Evolutionary conservation across 805 yeast genomes (phyloP).

Genomic region (Metschnikowia amazonensis): DNA sequence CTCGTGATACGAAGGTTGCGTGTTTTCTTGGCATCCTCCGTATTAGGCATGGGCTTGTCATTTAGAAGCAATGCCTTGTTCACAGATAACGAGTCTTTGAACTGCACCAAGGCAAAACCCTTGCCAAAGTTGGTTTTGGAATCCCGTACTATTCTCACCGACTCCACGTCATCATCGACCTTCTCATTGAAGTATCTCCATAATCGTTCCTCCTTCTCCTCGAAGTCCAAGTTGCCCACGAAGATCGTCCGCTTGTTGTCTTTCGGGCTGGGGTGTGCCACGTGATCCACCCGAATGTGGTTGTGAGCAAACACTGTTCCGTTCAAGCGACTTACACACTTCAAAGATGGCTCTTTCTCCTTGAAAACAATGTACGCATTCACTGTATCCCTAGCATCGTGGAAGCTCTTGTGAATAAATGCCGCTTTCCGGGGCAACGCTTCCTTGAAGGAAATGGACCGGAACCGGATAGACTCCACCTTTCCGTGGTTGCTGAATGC

Average conservation of each 20-base stretch:
- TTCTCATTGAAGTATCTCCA: slow-evolving; percentile 71
- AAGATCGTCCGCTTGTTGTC: slow-evolving; percentile 82
- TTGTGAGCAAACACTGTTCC: slow-evolving; percentile 63
- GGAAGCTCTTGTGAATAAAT: slow-evolving; percentile 72
- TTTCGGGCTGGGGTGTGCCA: slow-evolving; percentile 85
- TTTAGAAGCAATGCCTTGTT: slow-evolving; percentile 76
- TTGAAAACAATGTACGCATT: slow-evolving; percentile 86
- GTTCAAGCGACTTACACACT: slow-evolving; percentile 51
- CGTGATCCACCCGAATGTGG: slow-evolving; percentile 88
- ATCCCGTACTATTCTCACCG: slow-evolving; percentile 88
- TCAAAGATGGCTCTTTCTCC: slow-evolving; percentile 45
- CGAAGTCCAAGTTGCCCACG: slow-evolving; percentile 92
- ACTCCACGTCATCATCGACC: slow-evolving; percentile 58
- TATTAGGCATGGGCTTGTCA: slow-evolving; percentile 50
- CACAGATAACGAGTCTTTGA: slow-evolving; percentile 66
- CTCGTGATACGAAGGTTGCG: slow-evolving; percentile 77
- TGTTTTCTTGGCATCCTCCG: slow-evolving; percentile 28
- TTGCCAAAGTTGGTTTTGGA: slow-evolving; percentile 92
- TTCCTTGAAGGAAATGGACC: slow-evolving; percentile 88
- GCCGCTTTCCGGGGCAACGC: slow-evolving; percentile 91
- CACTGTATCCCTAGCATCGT: slow-evolving; percentile 71
- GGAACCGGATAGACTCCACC: slow-evolving; percentile 77
- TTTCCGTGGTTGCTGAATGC: slow-evolving; percentile 51
- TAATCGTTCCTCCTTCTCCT: slow-evolving; percentile 82
- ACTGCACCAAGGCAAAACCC: slow-evolving; percentile 96